Base-by-base conservation (phyloP, 345 rosid genomes). In the Moricandia arvensis region DNA sequence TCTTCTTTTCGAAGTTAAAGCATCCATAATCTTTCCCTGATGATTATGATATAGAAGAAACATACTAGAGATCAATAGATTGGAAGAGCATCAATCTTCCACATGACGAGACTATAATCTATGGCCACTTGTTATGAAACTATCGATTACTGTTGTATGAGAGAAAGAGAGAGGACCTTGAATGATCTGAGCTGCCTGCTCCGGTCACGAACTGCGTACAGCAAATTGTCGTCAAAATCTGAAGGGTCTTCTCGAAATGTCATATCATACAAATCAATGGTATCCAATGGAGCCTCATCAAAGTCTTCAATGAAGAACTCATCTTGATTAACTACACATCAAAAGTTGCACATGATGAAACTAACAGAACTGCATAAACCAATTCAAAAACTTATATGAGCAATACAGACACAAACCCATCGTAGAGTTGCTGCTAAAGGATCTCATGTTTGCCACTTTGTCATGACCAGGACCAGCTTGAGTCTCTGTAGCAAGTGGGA, bases 1-100 rank as follows among this genome's bases (percentile, higher is more conserved):
- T 83, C 84, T 86, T 82, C 67, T 85, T 69, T 80, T 87, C 0
- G 93, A 72, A 69, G 83, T 72, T 63, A 91, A 87, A 7, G 88
- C 89, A 63, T 88, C 91, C 81, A 83, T 80, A 62, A 93, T 76
- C 79, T 73, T 89, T 81, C 87, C 81, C 93, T 91, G 84, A 29
- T 80, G 34, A 63, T 79, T 4, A 70, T 33, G 11, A 59, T 45
- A 58, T 60, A 35, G 37, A 66, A 31, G 49, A 66, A 45, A 76
- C 45, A 60, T 34, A 34, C 47, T 10, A 71, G 37, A 24, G 16
- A 53, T 27, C 26, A 11, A 31, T 13, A n/a, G 2, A 33, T 1
- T 3, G 7, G 55, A 26, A 18, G 30, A 45, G 3, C 4, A 72
- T 58, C 72, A 77, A 29, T 57, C 45, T 53, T 51, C 12, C 41